These are phyloP conservation scores for Torulaspora pretoriensis DNA, from an alignment of 1,139 yeast genomes.

Conservation along the genomic window DNA sequence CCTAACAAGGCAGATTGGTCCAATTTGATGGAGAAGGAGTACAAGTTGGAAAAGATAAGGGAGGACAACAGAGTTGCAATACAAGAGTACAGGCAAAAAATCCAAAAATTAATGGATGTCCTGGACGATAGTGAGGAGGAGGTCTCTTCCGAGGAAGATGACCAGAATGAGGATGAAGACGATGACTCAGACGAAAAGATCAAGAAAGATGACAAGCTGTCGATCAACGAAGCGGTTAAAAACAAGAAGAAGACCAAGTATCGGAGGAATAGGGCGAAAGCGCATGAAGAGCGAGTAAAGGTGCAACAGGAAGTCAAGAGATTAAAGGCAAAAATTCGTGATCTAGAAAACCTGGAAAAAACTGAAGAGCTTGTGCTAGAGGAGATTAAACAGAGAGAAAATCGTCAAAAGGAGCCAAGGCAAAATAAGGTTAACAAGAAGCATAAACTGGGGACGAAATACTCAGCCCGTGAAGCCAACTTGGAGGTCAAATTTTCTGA, in stretches of 20 bases:
- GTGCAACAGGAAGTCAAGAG: constrained; percentile 56
- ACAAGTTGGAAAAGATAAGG: constrained; percentile 56
- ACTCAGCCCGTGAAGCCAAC: constrained; percentile 56
- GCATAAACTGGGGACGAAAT: constrained; percentile 47
- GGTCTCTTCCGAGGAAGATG: constrained; percentile 39
- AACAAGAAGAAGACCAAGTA: constrained; percentile 71
- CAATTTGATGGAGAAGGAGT: constrained; percentile 62
- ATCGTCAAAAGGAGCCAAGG: constrained; percentile 19
- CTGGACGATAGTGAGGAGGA: constrained; percentile 57
- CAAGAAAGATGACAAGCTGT: constrained; percentile 44
- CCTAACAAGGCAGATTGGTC: constrained; percentile 88
- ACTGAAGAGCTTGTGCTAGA: constrained; percentile 42
- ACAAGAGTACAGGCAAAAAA: constrained; percentile 57
- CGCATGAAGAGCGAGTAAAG: constrained; percentile 56
- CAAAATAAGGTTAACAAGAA: constrained; percentile 36
- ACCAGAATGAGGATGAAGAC: constrained; percentile 40
- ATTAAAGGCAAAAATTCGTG: constrained; percentile 52
- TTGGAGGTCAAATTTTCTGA: constrained; percentile 85
- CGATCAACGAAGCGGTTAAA: constrained; percentile 67
- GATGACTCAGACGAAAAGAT: constrained; percentile 32
- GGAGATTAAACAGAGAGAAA: constrained; percentile 22
- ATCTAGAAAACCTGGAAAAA: constrained; percentile 55
- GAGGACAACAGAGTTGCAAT: constrained; percentile 62
- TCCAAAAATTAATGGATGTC: constrained; percentile 59
- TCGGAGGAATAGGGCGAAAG: constrained; percentile 67